These are phyloP conservation scores for Mycena amicta DNA, from an alignment of 768 basidiomycete species.

Conservation along the genomic window DNA sequence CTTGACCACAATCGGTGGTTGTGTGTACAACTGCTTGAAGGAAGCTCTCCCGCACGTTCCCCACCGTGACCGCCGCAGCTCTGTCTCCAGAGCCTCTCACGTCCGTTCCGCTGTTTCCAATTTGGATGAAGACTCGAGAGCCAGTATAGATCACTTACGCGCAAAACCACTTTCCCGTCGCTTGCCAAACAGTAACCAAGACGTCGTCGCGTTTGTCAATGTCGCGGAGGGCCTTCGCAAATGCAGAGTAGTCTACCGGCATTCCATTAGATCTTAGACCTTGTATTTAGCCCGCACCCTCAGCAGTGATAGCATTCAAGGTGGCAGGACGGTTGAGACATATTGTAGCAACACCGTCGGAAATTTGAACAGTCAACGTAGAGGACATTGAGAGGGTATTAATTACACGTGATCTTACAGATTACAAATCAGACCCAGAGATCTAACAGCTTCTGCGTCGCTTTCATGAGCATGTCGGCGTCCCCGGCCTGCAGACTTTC, in stretches of 20 bases:
- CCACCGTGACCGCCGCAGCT: constrained; percentile 10
- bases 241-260: constrained; percentile 58
- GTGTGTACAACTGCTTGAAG: constrained; percentile 47
- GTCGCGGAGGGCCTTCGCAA: constrained; percentile 58
- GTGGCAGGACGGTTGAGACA: constrained; percentile 62
- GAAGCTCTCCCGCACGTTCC: constrained; percentile 50
- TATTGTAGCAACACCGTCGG: constrained; percentile 66
- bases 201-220: constrained; percentile 65
- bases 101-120: constrained; percentile 61
- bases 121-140: no score
- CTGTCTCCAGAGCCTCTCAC: constrained; percentile 38
- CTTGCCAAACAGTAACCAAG: constrained; percentile 69
- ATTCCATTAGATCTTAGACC: no score
- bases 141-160: constrained; percentile 46
- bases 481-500: constrained; percentile 36
- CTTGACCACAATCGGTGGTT: constrained; percentile 63
- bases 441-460: constrained; percentile 43
- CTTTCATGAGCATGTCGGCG: constrained; percentile 45
- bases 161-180: constrained; percentile 74
- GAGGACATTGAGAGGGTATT: background rate
- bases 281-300: no score
- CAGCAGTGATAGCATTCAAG: constrained; percentile 60
- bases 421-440: constrained; percentile 41
- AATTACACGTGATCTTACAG: background rate
- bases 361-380: constrained; percentile 48